phyloP scores from a whole-genome alignment of 768 basidiomycete species.

The Lentinula aciculospora region DNA sequence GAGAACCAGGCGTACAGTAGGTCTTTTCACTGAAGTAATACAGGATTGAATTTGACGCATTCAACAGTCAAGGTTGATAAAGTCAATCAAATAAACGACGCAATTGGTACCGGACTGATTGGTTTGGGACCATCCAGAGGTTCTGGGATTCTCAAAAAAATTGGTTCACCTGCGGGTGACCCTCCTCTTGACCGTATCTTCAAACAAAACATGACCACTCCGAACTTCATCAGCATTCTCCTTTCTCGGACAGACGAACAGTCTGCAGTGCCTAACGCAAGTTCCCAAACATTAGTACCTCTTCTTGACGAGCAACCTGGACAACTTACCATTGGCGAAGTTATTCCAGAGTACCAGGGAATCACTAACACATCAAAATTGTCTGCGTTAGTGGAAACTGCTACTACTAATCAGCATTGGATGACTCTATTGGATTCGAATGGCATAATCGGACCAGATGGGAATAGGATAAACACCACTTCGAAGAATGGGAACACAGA shows the following conservation, averaged over 20 bases:
- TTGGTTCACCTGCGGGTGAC: slow-evolving; percentile 10
- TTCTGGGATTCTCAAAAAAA: slow-evolving; percentile 11
- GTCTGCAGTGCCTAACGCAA: neutral
- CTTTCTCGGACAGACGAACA: slow-evolving; percentile 8
- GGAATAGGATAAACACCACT: slow-evolving; percentile 11
- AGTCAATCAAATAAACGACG: neutral
- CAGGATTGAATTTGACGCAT: neutral
- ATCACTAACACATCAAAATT: slow-evolving; percentile 15
- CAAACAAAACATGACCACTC: slow-evolving; percentile 15
- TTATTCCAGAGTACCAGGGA: slow-evolving; percentile 14
- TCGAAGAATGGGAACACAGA: slow-evolving; percentile 10
- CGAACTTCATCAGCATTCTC: slow-evolving; percentile 17
- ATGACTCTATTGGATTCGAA: slow-evolving; percentile 12
- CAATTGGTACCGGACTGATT: slow-evolving; percentile 13
- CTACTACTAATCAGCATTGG: slow-evolving; percentile 13
- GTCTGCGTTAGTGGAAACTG: slow-evolving; percentile 11
- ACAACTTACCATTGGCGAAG: slow-evolving; percentile 16
- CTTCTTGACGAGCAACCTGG: slow-evolving; percentile 8
- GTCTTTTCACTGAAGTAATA: neutral
- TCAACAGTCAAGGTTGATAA: neutral
- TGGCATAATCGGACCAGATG: slow-evolving; percentile 19
- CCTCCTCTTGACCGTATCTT: slow-evolving; percentile 19
- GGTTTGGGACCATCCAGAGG: slow-evolving; percentile 17
- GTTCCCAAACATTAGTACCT: neutral
- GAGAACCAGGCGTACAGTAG: slow-evolving; percentile 15